phyloP scores from a whole-genome alignment of 176 grass and related monocot genomes.

The Saccharum spontaneum region DNA sequence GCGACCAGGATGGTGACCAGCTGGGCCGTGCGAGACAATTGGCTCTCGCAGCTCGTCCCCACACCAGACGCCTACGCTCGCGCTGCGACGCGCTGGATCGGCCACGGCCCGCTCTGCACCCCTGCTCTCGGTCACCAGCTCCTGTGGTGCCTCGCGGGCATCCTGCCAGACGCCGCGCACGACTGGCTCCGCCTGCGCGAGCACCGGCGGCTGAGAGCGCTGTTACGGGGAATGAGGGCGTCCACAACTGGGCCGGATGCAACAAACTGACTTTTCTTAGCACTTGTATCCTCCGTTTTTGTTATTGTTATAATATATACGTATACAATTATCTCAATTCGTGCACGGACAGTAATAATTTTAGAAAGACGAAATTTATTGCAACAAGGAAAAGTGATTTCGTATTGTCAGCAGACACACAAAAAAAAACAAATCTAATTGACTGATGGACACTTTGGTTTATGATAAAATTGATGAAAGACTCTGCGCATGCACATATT shows the following conservation, averaged over 20 bases:
- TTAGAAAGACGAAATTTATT: too few species aligned
- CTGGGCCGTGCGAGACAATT: background rate
- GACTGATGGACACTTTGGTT: too few species aligned
- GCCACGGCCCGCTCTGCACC: slow-evolving; percentile 30
- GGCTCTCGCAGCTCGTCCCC: slow-evolving; percentile 19
- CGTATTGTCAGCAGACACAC: too few species aligned
- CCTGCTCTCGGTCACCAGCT: slow-evolving; percentile 39
- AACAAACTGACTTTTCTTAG: background rate
- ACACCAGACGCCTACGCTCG: slow-evolving; percentile 37
- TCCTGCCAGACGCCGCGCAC: slow-evolving; percentile 20
- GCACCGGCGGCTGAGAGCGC: slow-evolving; percentile 2
- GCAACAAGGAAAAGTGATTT: too few species aligned
- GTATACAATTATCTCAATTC: too few species aligned
- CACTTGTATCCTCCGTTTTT: too few species aligned
- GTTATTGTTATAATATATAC: too few species aligned
- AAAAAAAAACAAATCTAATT: too few species aligned
- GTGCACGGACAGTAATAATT: too few species aligned
- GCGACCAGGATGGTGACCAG: slow-evolving; percentile 40
- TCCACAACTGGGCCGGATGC: background rate
- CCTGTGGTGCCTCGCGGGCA: slow-evolving; percentile 29
- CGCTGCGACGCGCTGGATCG: slow-evolving; percentile 50
- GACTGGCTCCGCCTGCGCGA: slow-evolving; percentile 22
- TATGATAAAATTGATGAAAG: too few species aligned
- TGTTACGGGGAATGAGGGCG: background rate
- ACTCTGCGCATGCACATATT: too few species aligned